A percentile compares a stretch with the other conserved stretches of the same genome.
Evolutionary conservation across 257 asterid genomes (phyloP).

Genomic region (Solanum bukasovii): DNA sequence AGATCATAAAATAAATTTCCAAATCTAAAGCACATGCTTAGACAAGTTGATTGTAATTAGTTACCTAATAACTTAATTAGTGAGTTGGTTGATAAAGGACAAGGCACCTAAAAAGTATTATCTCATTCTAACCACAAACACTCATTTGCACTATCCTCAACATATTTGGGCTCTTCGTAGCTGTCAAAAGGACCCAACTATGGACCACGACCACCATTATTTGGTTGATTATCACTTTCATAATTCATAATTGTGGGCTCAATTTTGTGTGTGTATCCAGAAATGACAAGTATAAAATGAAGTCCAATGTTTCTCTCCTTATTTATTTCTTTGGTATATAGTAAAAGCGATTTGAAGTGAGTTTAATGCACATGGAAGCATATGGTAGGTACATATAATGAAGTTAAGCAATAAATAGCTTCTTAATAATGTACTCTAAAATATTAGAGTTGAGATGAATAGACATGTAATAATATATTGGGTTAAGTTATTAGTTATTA

Average conservation of each 20-base stretch:
- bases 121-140: constrained; percentile 2
- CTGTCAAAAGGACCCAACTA: constrained; percentile 10
- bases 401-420: neutral
- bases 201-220: constrained; percentile 1
- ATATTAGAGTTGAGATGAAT: neutral
- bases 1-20: neutral
- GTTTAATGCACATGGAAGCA: constrained; percentile 11
- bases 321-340: neutral
- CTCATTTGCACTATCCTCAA: neutral
- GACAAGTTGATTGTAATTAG: constrained; percentile 6
- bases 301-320: neutral
- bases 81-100: neutral
- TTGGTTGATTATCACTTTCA: neutral
- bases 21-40: constrained; percentile 6
- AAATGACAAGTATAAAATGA: neutral
- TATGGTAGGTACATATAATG: neutral
- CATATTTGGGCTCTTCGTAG: neutral
- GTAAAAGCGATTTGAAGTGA: neutral
- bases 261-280: neutral
- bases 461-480: neutral
- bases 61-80: constrained; percentile 1
- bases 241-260: constrained; percentile 1
- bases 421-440: neutral
- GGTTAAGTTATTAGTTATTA: neutral
- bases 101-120: neutral